Base-by-base conservation (phyloP, 2,329 filamentous ascomycete species). In the Exserohilum turcica region DNA sequence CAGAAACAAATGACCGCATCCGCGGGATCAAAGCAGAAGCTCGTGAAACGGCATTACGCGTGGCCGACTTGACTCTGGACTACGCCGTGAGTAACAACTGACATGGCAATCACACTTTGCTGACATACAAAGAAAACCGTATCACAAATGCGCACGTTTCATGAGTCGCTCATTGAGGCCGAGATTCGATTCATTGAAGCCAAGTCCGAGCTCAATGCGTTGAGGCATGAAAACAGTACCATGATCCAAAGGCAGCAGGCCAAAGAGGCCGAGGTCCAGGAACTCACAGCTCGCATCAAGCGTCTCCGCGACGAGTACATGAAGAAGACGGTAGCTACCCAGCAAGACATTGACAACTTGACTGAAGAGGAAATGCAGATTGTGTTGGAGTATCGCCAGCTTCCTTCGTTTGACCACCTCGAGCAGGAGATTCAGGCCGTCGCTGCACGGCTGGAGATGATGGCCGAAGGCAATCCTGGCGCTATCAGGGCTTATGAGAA, bases 181-280 rank as follows among this genome's bases (percentile, higher is more conserved):
- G 83, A 90, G 61, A 80, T 97, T 38, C 81, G 86, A 56, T 77
- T 84, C 0, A 83, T 95, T 27, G 94, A 99, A 77, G 92, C 91
- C 1, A 74, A 80, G n/a, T 97, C 92, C 0, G 94, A 99, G 65
- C 74, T 89, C 2, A 80, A 85, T 38, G 83, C 84, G 5, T 79
- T 97, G n/a, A 83, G 84, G 63, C 77, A 78, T 13, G 86, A 86
- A 52, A 91, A 91, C 47, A 27, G 56, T 44, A 32, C 61, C 1
- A 65, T 74, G 10, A 21, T 65, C 1, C 36, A 61, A 72, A 79
- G 24, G 72, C 75, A 49, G 66, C 75, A 56, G 63, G 65, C 35
- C 32, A 60, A 67, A 53, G 38, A 62, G 44, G 18, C 36, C 1
- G 27, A 55, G 19, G 54, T 71, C 18, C 33, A 55, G 6, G 42